These are phyloP conservation scores for Rubus parviflorus DNA, from an alignment of 306 rosid species.

Conservation along the genomic window DNA sequence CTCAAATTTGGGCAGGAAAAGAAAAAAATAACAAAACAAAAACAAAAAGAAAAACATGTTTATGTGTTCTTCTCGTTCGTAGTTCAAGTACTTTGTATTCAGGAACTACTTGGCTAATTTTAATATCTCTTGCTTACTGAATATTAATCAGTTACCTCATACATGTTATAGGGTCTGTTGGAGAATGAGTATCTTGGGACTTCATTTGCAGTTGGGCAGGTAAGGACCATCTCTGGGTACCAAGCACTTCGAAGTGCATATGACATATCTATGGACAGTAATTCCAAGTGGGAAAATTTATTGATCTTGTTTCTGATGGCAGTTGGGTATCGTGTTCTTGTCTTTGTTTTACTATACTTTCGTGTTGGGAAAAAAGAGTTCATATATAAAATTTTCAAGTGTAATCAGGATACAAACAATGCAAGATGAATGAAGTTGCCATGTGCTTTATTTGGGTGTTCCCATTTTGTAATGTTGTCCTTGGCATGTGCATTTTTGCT, in stretches of 20 bases:
- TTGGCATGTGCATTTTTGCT: constrained; percentile 29
- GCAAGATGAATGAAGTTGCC: constrained; percentile 51
- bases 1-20: background rate
- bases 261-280: constrained; percentile 58
- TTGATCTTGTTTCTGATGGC: constrained; percentile 91
- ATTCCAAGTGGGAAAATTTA: constrained; percentile 87
- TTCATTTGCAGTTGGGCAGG: constrained; percentile 89
- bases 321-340: constrained; percentile 64
- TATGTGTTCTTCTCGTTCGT: background rate
- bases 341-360: constrained; percentile 54
- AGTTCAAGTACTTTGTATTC: background rate
- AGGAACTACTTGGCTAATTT: constrained; percentile 5
- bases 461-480: constrained; percentile 37
- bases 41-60: background rate
- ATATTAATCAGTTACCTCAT: constrained; percentile 7
- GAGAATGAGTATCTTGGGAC: constrained; percentile 92
- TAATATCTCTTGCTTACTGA: background rate
- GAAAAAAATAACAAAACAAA: background rate
- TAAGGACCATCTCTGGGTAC: constrained; percentile 84
- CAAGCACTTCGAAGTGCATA: constrained; percentile 86
- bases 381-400: constrained; percentile 45
- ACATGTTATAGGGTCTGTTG: constrained; percentile 64
- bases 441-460: constrained; percentile 30
- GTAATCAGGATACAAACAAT: constrained; percentile 54
- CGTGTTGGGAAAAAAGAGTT: constrained; percentile 45